phyloP scores from a whole-genome alignment of 1,284 basidiomycete species.

The Tilletia horrida region DNA sequence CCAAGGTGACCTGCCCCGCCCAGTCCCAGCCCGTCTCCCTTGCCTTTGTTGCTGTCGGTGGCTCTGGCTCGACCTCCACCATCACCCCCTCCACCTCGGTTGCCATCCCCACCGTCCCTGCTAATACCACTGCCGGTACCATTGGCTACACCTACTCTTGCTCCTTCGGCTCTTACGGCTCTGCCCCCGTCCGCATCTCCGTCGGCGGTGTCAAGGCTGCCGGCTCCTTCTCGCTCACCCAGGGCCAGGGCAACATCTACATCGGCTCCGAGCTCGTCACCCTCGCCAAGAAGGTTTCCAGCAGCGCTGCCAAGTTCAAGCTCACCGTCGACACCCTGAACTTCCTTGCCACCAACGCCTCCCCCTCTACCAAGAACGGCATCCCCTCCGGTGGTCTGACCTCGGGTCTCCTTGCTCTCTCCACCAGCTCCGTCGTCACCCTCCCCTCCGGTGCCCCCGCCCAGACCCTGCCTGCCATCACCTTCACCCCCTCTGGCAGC shows the following conservation, averaged over 20 bases:
- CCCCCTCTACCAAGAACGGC: conserved; percentile 15
- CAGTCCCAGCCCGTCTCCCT: conserved; percentile 15
- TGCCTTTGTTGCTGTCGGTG: conserved; percentile 8
- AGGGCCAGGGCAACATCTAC: conserved; percentile 17
- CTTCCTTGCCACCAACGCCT: conserved; percentile 16
- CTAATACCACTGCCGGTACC: conserved; percentile 13
- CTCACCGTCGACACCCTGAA: neutral
- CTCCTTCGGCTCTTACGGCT: conserved; percentile 5
- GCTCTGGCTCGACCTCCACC: conserved; percentile 15
- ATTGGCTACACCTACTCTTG: conserved; percentile 12
- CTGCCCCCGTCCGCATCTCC: conserved; percentile 11
- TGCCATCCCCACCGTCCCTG: conserved; percentile 12
- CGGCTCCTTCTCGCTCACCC: neutral
- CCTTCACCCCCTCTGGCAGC: conserved; percentile 14
- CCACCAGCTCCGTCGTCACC: conserved; percentile 16
- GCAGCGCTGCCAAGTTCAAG: conserved; percentile 5
- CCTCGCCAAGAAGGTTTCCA: neutral
- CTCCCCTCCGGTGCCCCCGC: conserved; percentile 12
- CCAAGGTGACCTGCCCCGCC: conserved; percentile 10
- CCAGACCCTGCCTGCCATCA: conserved; percentile 6
- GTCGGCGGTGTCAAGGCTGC: conserved; percentile 12
- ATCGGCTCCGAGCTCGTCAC: conserved; percentile 13
- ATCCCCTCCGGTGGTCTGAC: conserved; percentile 8
- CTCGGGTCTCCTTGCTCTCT: conserved; percentile 9
- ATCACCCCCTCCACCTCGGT: conserved; percentile 7